Evolutionary conservation across 805 yeast species (phyloP), one percentile per base, ranked within the genome.

Genomic region (Starmerella stellata): DNA sequence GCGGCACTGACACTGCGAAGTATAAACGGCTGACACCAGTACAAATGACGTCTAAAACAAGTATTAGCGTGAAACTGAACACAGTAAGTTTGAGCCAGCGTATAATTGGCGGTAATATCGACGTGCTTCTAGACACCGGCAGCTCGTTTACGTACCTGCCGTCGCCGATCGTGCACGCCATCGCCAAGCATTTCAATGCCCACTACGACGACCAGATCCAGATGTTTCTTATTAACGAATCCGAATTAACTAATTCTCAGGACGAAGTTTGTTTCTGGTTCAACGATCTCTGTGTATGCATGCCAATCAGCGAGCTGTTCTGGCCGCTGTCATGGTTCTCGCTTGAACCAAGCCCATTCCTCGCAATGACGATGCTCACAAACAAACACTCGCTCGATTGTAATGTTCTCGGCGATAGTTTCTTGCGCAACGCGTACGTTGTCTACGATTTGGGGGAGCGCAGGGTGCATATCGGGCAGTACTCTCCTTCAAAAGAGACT

Each of bases 1-100:
- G 90, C 35, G 90, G 75, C 23, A 66, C 74, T 21, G 87, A 78
- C 50, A 69, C 66, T 42, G 64, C 70, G 29, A 76, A 75, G 54
- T 74, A 69, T 50, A 76, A 78, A 14, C 44, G 53, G 23, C 53
- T 75, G 28, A 54, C 62, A 24, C 57, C 70, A 1, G 52, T 75
- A 5, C 75, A 76, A 3, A 36, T 52, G n/a, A 40, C 35, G 20
- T 43, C 44, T 7, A 41, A 44, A 21, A 34, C 45, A 4, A 42
- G 51, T 4, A 33, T 47, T n/a, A 30, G 46, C 16, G 52, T 56
- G 3, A 44, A 41, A 34, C 42, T 54, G 24, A 40, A 39, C n/a
- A 36, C 46, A 4, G 27, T 55, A 5, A 29, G 39, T 3, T 32
- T 49, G 32, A 45, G 18, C 25, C 9, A 15, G 8, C n/a, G n/a